Evolutionary conservation across 2,329 filamentous ascomycete genomes (phyloP).

Genomic region (Colletotrichum theobromicola): DNA sequence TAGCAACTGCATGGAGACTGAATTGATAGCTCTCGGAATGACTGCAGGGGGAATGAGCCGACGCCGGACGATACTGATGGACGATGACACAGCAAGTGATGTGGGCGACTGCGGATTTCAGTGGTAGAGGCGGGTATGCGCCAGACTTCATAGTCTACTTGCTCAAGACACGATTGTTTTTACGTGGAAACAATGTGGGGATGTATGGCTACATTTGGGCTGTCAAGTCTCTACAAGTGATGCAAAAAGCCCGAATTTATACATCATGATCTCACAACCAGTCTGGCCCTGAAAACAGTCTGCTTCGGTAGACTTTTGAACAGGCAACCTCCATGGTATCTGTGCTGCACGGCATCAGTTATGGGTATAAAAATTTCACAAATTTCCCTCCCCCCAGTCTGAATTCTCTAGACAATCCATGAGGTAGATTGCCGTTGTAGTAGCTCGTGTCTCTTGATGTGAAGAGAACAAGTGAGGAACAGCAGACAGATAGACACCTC

Average conservation of each 20-base stretch:
- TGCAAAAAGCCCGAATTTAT: background rate
- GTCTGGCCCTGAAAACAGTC: no score
- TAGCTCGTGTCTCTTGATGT: no score
- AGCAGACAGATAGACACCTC: no score
- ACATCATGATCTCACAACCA: background rate
- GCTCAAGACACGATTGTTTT: background rate
- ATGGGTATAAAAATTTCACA: background rate
- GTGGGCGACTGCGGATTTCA: background rate
- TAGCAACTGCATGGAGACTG: background rate
- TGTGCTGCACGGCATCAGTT: background rate
- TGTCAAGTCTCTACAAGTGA: background rate
- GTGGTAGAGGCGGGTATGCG: background rate
- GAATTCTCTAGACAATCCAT: no score
- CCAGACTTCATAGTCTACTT: background rate
- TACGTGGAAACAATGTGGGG: no score
- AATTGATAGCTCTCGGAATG: background rate
- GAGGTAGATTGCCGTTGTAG: no score
- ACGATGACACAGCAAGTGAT: background rate
- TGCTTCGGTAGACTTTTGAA: background rate
- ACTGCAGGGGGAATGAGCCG: background rate
- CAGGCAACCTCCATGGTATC: background rate
- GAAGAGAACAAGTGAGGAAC: no score
- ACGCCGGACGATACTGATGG: background rate
- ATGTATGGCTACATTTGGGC: no score
- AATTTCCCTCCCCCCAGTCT: no score